Conservation (phyloP, 1,284 basidiomycete genomes). For the Marasmius tenuissimus region DNA sequence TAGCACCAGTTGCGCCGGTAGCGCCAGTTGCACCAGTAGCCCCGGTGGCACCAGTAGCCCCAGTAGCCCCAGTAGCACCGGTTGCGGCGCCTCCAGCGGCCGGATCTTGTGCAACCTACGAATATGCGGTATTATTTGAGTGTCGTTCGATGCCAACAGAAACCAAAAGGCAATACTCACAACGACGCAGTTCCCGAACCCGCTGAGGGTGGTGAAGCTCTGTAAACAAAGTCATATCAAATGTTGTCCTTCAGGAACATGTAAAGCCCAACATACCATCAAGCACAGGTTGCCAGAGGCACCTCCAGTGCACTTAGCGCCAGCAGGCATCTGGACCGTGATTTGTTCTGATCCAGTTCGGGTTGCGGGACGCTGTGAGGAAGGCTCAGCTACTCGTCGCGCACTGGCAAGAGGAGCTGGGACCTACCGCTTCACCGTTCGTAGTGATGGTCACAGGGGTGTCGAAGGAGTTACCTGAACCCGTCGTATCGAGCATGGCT, state of each 20-base stretch:
- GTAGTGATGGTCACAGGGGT: slow-evolving; percentile 29
- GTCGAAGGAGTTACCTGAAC: slow-evolving; percentile 35
- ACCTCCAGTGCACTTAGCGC: slow-evolving; percentile 38
- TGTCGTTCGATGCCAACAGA: background rate
- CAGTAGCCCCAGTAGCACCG: slow-evolving; percentile 3
- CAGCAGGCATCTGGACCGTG: slow-evolving; percentile 33
- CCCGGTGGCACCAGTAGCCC: slow-evolving; percentile 2
- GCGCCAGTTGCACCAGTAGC: slow-evolving; percentile 7
- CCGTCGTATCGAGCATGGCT: slow-evolving; percentile 34
- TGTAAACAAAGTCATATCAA: slow-evolving; percentile 4
- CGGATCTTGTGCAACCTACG: background rate
- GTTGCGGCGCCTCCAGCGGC: background rate
- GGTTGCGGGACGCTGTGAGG: slow-evolving; percentile 20
- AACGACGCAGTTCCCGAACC: slow-evolving; percentile 42
- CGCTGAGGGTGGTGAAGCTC: slow-evolving; percentile 34
- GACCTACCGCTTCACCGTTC: slow-evolving; percentile 37
- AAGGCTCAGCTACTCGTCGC: background rate
- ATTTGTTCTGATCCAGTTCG: slow-evolving; percentile 32
- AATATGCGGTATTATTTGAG: background rate
- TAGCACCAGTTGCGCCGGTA: slow-evolving; percentile 5
- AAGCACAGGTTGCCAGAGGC: slow-evolving; percentile 34
- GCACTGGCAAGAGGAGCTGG: background rate
- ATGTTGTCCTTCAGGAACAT: background rate
- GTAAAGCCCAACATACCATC: slow-evolving; percentile 1
- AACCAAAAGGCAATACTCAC: slow-evolving; percentile 16